Conservation (phyloP, 2,329 filamentous ascomycete genomes). For the Graphium sp. region DNA sequence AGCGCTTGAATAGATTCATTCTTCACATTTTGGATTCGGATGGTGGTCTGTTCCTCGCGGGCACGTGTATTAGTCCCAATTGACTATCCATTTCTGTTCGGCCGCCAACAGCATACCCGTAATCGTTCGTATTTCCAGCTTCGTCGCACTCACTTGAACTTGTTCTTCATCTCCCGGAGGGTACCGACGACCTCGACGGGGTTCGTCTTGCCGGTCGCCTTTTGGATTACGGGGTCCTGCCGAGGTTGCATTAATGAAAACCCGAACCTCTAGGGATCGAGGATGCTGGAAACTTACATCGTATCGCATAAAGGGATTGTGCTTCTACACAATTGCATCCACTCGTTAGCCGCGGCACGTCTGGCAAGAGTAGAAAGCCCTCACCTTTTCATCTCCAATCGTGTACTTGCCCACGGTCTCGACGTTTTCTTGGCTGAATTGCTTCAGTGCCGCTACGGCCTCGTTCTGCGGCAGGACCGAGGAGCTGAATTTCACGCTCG, state of each 20-base stretch:
- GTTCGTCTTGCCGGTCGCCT: conserved; percentile 64
- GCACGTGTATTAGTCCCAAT: too few relatives aligned
- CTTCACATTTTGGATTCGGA: too few relatives aligned
- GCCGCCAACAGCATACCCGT: too few relatives aligned
- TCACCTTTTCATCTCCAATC: conserved; percentile 89
- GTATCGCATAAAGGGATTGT: conserved; percentile 94
- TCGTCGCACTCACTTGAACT: conserved; percentile 37
- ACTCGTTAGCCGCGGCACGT: not conserved
- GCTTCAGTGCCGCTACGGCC: conserved; percentile 58
- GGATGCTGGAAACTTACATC: conserved; percentile 33
- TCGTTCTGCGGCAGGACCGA: conserved; percentile 61
- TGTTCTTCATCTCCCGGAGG: conserved; percentile 83
- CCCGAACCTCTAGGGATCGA: not conserved
- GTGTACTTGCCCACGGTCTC: conserved; percentile 93
- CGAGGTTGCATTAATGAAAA: not conserved
- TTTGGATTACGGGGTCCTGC: conserved; percentile 69
- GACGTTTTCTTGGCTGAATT: conserved; percentile 62
- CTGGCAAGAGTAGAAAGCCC: conserved; percentile 4
- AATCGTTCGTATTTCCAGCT: too few relatives aligned
- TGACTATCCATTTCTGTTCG: too few relatives aligned
- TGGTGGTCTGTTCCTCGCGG: too few relatives aligned
- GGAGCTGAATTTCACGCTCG: conserved; percentile 77
- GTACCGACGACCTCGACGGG: conserved; percentile 73
- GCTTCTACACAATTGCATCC: conserved; percentile 34
- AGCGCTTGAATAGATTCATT: too few relatives aligned